Evolutionary conservation across 257 asterid species (phyloP), one percentile per base, ranked within the genome.

Genomic region (Ilex asprella): DNA sequence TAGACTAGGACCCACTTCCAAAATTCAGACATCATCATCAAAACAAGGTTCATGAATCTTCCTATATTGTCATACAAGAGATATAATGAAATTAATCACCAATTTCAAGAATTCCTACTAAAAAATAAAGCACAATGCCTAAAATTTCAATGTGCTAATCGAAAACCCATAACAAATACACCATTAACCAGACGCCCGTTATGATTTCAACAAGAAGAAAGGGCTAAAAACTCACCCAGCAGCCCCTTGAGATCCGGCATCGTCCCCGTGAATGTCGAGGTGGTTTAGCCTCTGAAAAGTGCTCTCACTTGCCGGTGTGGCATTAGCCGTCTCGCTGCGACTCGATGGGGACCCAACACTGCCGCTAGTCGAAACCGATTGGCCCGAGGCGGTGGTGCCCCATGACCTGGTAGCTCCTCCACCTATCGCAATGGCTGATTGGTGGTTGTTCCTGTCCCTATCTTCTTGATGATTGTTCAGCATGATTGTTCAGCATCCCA

Each of bases 331-430:
- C 81, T 91, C 98, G 70, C 96, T 86, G 68, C 95, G 83, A 79
- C 89, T 86, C 11, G 95, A 91, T 1, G 96, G 99, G 6, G 99
- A 86, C 46, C 99, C 99, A 47, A 86, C 77, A 39, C 99, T 92
- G 31, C 97, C 89, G 69, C 97, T 92, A 12, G 97, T 92, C 15
- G 97, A 89, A 67, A 86, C 73, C 3, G 99, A 92, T 72, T 92
- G 99, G 62, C 99, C 97, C 27, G 99, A 89, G 68, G 75, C 76
- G 39, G 93, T 77, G 52, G 95, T 83, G 15, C 97, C 97, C 93
- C 91, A 84, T 56, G 99, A 90, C 81, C 88, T 83, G 61, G 90
- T 80, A 60, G 82, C 83, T 66, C 92, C 94, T 39, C 76, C 72
- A 53, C 84, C 89, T 15, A 75, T 74, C 54, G 81, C 73, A 68